phyloP scores from a whole-genome alignment of 1,284 basidiomycete species.

The Hypsizygus ulmarius region DNA sequence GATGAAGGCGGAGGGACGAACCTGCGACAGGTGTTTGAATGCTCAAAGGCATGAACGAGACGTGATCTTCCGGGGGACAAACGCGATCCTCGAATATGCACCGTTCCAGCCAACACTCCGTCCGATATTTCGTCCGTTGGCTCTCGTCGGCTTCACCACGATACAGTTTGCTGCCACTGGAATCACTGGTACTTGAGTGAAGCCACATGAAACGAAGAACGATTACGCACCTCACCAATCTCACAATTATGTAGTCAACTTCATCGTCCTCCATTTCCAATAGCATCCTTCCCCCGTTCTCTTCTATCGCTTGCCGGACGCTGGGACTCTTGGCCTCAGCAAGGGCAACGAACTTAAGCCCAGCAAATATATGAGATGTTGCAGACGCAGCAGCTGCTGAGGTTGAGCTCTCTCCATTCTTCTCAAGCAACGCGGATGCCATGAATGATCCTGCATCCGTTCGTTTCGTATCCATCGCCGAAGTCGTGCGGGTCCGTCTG shows the following conservation, averaged over 20 bases:
- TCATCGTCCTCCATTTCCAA: constrained; percentile 45
- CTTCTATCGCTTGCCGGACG: constrained; percentile 57
- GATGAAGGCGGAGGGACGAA: constrained; percentile 25
- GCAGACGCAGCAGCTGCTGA: constrained; percentile 22
- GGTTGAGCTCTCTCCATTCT: constrained; percentile 23
- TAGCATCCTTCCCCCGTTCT: constrained; percentile 51
- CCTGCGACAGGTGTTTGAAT: constrained; percentile 52
- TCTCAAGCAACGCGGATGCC: constrained; percentile 12
- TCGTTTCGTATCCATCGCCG: constrained; percentile 9
- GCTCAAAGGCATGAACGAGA: constrained; percentile 59
- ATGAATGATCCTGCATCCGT: constrained; percentile 15
- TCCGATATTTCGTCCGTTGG: constrained; percentile 57
- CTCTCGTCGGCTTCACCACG: constrained; percentile 45
- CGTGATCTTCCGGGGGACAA: constrained; percentile 56
- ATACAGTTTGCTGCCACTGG: constrained; percentile 63
- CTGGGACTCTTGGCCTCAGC: constrained; percentile 60
- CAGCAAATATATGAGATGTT: constrained; percentile 54
- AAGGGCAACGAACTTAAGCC: constrained; percentile 51
- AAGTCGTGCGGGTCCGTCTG: constrained; percentile 35
- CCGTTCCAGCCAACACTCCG: constrained; percentile 81
- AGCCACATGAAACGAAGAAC: constrained; percentile 2
- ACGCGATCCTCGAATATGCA: constrained; percentile 69
- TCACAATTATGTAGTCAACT: constrained; percentile 64
- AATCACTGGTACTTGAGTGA: background rate
- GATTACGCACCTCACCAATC: constrained; percentile 60